Percentiles rank a stretch among this genome's conserved stretches.
phyloP scores from a whole-genome alignment of 805 yeast species.

The Candida corydali region DNA sequence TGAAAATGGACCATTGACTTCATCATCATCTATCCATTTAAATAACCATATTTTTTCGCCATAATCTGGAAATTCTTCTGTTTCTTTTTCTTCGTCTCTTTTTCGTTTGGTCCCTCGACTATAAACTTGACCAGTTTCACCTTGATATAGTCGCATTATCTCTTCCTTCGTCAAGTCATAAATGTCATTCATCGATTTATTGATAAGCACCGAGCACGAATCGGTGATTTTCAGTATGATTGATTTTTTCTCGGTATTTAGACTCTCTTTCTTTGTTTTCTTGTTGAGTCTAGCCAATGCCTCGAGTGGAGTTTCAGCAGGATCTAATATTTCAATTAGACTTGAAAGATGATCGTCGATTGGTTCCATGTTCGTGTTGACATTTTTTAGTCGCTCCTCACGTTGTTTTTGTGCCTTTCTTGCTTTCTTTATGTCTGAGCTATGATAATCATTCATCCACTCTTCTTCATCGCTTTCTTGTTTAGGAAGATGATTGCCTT shows the following conservation, averaged over 20 bases:
- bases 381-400: slow-evolving; percentile 14
- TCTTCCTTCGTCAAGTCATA: slow-evolving; percentile 59
- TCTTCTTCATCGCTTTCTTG: slow-evolving; percentile 20
- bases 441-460: slow-evolving; percentile 15
- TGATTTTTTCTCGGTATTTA: slow-evolving; percentile 11
- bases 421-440: slow-evolving; percentile 28
- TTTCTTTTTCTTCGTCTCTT: slow-evolving; percentile 15
- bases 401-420: slow-evolving; percentile 43
- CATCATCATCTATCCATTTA: slow-evolving; percentile 34
- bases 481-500: slow-evolving; percentile 43
- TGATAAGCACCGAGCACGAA: slow-evolving; percentile 40
- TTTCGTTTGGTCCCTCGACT: slow-evolving; percentile 16
- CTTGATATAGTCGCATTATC: slow-evolving; percentile 32
- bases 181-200: slow-evolving; percentile 37
- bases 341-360: slow-evolving; percentile 14
- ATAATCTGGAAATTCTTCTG: slow-evolving; percentile 18
- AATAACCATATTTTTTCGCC: slow-evolving; percentile 37
- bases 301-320: slow-evolving; percentile 60
- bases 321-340: slow-evolving; percentile 45
- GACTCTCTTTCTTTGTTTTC: slow-evolving; percentile 16
- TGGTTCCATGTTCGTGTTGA: slow-evolving; percentile 12
- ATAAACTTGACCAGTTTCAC: slow-evolving; percentile 21
- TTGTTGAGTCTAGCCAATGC: slow-evolving; percentile 42
- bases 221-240: slow-evolving; percentile 42
- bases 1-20: slow-evolving; percentile 48